Base-by-base conservation (phyloP, 208 protist genomes). In the Trypanosoma rangeli region DNA sequence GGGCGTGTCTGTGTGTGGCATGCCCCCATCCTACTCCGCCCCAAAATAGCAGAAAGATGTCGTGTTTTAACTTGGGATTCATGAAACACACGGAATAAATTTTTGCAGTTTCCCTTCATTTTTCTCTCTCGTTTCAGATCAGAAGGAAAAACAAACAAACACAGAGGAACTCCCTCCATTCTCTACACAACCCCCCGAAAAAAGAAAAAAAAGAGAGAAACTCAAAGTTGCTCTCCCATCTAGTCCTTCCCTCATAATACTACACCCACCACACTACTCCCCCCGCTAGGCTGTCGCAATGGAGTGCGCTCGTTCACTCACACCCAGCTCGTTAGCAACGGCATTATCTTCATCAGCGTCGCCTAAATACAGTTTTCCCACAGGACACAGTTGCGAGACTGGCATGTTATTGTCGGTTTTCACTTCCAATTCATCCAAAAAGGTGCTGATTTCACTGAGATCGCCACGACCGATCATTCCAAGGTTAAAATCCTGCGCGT, bases 391-490 rank as follows among this genome's bases (percentile, higher is more conserved):
- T 79, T 95, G 90, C 29, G 87, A 92, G 10, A 94, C 90, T 2
- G 87, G 85, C 87, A 92, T 90, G 69, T 92, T 94, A 78, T 94
- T 80, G 70, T 95, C 87, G 59, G 90, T 95, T 77, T 95, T 95
- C 53, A 95, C 84, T 66, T 97, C 86, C 68, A 97, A 74, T 74
- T 96, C 86, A 56, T 94, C 89, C 28, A 97, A 73, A 64, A 97
- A 97, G 46, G 94, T 97, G n/a, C 85, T 90, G 58, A 98, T 98
- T 79, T 98, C 92, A 56, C 75, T 97, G 55, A 94, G 85, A 39
- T 92, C 94, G 72, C 97, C 97, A 48, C 97, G 94, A 59, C 97
- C 97, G 62, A 97, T 98, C 52, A 96, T 94, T 46, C 97, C 96
- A 8, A 98, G 84, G 80, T 91, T 93, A 76, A 97, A 96, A 68